Base-by-base conservation (phyloP, 495 filamentous ascomycete genomes). In the Tuber brumale region DNA sequence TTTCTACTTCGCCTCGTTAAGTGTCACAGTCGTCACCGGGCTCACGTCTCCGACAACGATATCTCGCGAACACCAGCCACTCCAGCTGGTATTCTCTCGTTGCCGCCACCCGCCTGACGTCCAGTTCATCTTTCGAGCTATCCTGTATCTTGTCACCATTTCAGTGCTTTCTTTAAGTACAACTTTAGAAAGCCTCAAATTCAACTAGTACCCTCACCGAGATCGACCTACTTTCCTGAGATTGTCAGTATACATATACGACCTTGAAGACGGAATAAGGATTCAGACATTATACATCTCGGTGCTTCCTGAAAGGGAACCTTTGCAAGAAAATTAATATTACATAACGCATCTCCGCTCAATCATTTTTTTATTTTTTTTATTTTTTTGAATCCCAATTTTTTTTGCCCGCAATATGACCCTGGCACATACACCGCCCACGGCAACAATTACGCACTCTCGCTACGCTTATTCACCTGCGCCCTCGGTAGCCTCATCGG, bases 361-460 rank as follows among this genome's bases (percentile, higher is more conserved):
- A 71, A 73, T 71, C 69, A 43, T 81, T 79, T 74, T 72, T 72
- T 21, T 45, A 35, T 75, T 71, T 46, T 27, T 72, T 73, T 78
- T 79, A n/a, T 43, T 84, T 84, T 82, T 79, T 84, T 84, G 84
- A 85, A 76, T 81, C 78, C 73, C 83, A 69, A 4, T 75, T 51
- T 77, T 71, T 69, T 69, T 80, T 74, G 78, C 75, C 75, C 77
- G 71, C 78, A 82, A 79, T 77, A 79, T 80, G 81, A 83, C 76
- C 76, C 78, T 77, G 75, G 74, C 74, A 76, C 74, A 70, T 42
- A 79, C 77, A 69, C 77, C 75, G 73, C 72, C 77, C 78, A 79
- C 79, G 69, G 72, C 70, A 76, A 78, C 76, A 72, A 72, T 76
- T 69, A 78, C 75, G 66, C 74, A 72, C 69, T 70, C 72, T 74